A percentile compares a stretch with the other conserved stretches of the same genome.
Conservation (phyloP, 495 filamentous ascomycete genomes). For the Trichoderma virens region DNA sequence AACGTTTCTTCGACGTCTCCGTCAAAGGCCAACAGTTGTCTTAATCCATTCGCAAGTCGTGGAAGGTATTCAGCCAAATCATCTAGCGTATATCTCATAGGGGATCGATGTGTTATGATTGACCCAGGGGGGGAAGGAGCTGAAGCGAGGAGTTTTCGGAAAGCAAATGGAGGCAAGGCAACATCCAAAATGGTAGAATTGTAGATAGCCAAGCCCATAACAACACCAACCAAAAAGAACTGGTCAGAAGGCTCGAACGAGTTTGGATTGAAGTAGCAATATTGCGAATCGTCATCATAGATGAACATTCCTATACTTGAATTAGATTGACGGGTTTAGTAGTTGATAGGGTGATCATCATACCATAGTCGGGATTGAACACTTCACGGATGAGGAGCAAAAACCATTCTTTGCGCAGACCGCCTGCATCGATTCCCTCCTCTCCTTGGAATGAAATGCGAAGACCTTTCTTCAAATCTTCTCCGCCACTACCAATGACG, state of each 20-base stretch:
- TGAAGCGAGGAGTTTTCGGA: constrained; percentile 75
- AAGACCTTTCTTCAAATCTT: constrained; percentile 89
- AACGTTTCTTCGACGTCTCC: constrained; percentile 80
- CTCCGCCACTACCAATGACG: constrained; percentile 70
- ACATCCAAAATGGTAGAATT: constrained; percentile 94
- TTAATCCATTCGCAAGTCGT: constrained; percentile 65
- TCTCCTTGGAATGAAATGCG: constrained; percentile 83
- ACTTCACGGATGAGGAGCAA: constrained; percentile 83
- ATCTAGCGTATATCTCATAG: constrained; percentile 66
- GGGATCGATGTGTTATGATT: constrained; percentile 46
- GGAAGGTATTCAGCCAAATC: constrained; percentile 84
- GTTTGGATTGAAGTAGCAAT: constrained; percentile 92
- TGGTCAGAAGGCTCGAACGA: constrained; percentile 91
- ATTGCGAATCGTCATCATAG: constrained; percentile 90
- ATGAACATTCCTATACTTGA: constrained; percentile 63
- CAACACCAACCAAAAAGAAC: constrained; percentile 82
- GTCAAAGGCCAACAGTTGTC: constrained; percentile 70
- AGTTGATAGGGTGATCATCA: constrained; percentile 16
- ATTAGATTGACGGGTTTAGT: constrained; percentile 15
- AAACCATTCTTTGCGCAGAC: constrained; percentile 94
- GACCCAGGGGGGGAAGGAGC: constrained; percentile 49
- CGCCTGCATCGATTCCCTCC: constrained; percentile 88
- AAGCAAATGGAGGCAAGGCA: constrained; percentile 84
- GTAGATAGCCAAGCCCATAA: constrained; percentile 89
- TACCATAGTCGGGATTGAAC: constrained; percentile 87